Base-by-base conservation (phyloP, 306 rosid genomes). In the Begonia peltatifolia region DNA sequence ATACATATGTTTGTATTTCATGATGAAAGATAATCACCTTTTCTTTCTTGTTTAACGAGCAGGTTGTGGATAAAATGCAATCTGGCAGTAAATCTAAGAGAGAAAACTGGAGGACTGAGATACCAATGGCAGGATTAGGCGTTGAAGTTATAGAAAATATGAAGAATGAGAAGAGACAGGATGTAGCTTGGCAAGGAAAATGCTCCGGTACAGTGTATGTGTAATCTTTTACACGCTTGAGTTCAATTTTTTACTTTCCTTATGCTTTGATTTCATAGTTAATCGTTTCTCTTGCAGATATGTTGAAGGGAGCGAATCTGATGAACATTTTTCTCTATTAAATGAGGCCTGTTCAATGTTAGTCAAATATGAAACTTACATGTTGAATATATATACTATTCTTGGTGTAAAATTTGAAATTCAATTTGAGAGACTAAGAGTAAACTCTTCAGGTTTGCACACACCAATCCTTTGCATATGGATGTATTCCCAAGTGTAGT, bases 151-250 rank as follows among this genome's bases (percentile, higher is more conserved):
- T 89, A 42, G 83, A 78, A 47, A 73, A 59, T 50, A 70, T 89
- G 97, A 78, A 71, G 47, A 80, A 76, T 42, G 94, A 82, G 75
- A 89, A 89, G 66, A 63, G 50, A 58, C 82, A 78, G 0, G 95
- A 89, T 65, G 82, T 56, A 20, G 73, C 42, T 67, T 89, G 97
- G 97, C 90, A 82, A 63, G 97, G 97, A 48, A 89, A 85, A 89
- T 89, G 97, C 79, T 89, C 95, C 49, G 97, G 97, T 72, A 82
- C 97, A 74, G 95, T 89, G 97, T 89, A 89, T 71, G 95, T 15
- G 63, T 42, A 57, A 62, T 68, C 25, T 20, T 46, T 55, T 20
- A 50, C 11, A 11, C 46, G 16, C 25, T 58, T 12, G 15, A 47
- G 35, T 47, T 47, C 25, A 50, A 5, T 10, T n/a, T 61, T 6